Evolutionary conservation across 371 early-diverging fungal species (phyloP), one percentile per base, ranked within the genome.

Genomic region (Edhazardia aedis): DNA sequence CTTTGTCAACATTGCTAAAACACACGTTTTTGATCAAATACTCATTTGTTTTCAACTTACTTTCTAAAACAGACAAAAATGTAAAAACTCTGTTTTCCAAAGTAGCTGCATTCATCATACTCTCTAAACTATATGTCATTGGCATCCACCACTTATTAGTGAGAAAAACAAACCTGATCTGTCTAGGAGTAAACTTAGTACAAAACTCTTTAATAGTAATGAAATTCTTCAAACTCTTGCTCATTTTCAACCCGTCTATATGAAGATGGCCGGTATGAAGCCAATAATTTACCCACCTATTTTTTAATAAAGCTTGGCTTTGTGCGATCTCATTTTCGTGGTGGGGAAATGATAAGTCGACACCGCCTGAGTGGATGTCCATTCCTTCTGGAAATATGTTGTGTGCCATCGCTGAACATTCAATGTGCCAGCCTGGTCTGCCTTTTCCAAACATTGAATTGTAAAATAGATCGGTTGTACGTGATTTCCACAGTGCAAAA

Each of bases 381-480:
- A 98, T 78, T 27, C 76, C 74, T 23, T 78, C 76, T 16, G 85
- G 88, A 45, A 92, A 70, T 18, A 92, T 78, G 63, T 86, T 88
- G 59, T 83, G 56, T 18, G 93, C 90, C 99, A 98, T 98, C 19
- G 80, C 94, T 14, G 86, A 85, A 80, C 99, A 98, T 75, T 98
- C 99, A 72, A 98, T 95, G 62, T 98, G 98, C 98, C 98, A 98
- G 12, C 98, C 98, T 18, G 98, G 98, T 22, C 98, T 82, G 30
- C 78, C 78, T n/a, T 63, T 56, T 39, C 91, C 84, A 89, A 91
- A 92, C 38, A 85, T 86, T 0, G 85, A 85, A 21, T 79, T 70
- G 90, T 93, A 95, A 12, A 76, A 69, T n/a, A 90, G 93, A 71
- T 95, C 95, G 48, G 88, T 88, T 2, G 82, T 78, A 76, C 92